Conservation (phyloP, 139 green algal genomes). For the Eudorina sp. region DNA sequence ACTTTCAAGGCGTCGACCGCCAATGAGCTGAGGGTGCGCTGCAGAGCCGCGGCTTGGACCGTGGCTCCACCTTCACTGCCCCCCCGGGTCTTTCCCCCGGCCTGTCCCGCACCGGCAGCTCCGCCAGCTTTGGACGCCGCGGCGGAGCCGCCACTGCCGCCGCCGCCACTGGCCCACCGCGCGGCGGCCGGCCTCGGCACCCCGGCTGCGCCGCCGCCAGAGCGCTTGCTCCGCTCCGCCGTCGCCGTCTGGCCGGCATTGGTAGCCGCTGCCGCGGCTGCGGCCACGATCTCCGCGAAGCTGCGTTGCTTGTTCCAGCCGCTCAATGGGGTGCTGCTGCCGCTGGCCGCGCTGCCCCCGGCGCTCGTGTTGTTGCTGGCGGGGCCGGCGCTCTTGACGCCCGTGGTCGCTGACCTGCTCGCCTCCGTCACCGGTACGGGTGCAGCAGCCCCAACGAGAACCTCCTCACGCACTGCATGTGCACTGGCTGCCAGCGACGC, state of each 20-base stretch:
- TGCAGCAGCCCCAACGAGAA: too few relatives aligned
- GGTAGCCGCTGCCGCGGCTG: not conserved
- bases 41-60: not conserved
- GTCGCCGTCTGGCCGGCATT: not conserved
- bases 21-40: not conserved
- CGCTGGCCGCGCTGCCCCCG: not conserved
- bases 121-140: not conserved
- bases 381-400: not conserved
- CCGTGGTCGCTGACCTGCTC: not conserved
- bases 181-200: not conserved
- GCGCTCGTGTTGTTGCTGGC: not conserved
- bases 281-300: conserved; percentile 30
- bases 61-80: not conserved
- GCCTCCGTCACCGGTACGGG: not conserved
- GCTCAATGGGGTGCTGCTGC: not conserved
- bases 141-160: not conserved
- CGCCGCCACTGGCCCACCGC: not conserved
- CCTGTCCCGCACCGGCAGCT: too few relatives aligned
- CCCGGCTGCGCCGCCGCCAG: not conserved
- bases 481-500: not conserved
- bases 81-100: not conserved
- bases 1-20: conserved; percentile 10
- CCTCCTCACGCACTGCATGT: conserved; percentile 10
- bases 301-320: not conserved
- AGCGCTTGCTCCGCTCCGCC: not conserved